Base-by-base conservation (phyloP, 2,329 filamentous ascomycete species). In the Diaporthe sp. region DNA sequence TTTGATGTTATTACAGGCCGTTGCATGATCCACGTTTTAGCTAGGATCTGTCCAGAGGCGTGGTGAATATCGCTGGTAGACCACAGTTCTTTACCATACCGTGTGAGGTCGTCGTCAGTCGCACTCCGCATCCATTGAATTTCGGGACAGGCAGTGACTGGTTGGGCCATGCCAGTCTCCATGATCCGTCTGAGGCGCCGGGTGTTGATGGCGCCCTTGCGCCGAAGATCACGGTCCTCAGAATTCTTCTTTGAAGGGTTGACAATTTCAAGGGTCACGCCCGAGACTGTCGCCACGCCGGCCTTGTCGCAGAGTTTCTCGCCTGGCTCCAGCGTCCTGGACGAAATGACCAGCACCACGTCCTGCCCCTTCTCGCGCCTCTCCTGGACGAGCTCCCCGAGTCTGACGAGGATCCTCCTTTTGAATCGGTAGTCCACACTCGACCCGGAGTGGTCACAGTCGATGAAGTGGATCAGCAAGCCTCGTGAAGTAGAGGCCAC, bases 21-120 rank as follows among this genome's bases (percentile, higher is more conserved):
- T 3, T 8, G n/a, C 34, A 13, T 68, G 1, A 28, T 68, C 65
- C 31, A 53, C 0, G 34, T 9, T 13, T 13, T 34, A 13, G 46
- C 28, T 5, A 68, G 13, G 2, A 68, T 53, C 15, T 68, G 65
- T 1, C 31, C 65, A 42, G 46, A n/a, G 4, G 46, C 65, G 9
- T 22, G 31, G 19, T 68, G 46, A 22, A 28, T 15, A 13, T 28
- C 22, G 15, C 22, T 7, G 31, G 22, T 4, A 19, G 31, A 10
- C 65, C 65, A 68, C n/a, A 28, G 2, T 3, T 68, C 65, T 28
- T 53, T 15, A n/a, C 65, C 65, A 28, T 68, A 68, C n/a, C 17
- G 13, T 3, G 31, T 13, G 22, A 68, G 31, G 8, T 53, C 22
- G 1, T 42, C 65, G 3, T n/a, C 31, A 8, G 22, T 8, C 2